Evolutionary conservation across 768 basidiomycete genomes (phyloP).

Genomic region (Lactarius akahatsu): DNA sequence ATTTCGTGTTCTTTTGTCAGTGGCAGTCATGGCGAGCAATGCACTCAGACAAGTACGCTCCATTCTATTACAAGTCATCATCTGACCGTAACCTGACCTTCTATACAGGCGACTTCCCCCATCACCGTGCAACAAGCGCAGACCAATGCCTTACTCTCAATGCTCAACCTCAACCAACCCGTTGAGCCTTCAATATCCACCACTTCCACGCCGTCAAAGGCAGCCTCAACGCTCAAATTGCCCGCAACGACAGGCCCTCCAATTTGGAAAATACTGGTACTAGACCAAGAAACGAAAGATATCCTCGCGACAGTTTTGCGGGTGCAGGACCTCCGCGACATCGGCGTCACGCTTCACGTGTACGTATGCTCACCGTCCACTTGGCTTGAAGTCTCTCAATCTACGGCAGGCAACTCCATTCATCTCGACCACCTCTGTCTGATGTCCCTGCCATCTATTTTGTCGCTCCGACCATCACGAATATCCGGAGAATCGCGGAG

Average conservation of each 20-base stretch:
- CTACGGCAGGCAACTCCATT: constrained; percentile 82
- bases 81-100: background rate
- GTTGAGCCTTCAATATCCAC: constrained; percentile 40
- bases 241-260: constrained; percentile 63
- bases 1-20: background rate
- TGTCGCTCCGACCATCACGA: constrained; percentile 83
- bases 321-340: constrained; percentile 95
- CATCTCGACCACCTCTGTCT: constrained; percentile 79
- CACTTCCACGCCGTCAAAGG: constrained; percentile 39
- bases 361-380: constrained; percentile 43
- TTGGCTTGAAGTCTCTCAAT: background rate
- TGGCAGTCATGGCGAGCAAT: constrained; percentile 43
- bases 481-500: constrained; percentile 88
- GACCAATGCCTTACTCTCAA: constrained; percentile 75
- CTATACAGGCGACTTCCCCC: constrained; percentile 39
- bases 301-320: constrained; percentile 92
- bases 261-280: constrained; percentile 94
- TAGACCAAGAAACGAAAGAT: constrained; percentile 96
- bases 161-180: constrained; percentile 83
- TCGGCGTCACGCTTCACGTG: constrained; percentile 98
- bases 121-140: constrained; percentile 85
- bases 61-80: background rate
- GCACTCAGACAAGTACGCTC: constrained; percentile 45
- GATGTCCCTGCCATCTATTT: constrained; percentile 99
- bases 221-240: constrained; percentile 46